A percentile compares a stretch with the other conserved stretches of the same genome.
Conservation (phyloP, 108 stramenopile genomes). For the Cyclotella choctawhatcheeana region DNA sequence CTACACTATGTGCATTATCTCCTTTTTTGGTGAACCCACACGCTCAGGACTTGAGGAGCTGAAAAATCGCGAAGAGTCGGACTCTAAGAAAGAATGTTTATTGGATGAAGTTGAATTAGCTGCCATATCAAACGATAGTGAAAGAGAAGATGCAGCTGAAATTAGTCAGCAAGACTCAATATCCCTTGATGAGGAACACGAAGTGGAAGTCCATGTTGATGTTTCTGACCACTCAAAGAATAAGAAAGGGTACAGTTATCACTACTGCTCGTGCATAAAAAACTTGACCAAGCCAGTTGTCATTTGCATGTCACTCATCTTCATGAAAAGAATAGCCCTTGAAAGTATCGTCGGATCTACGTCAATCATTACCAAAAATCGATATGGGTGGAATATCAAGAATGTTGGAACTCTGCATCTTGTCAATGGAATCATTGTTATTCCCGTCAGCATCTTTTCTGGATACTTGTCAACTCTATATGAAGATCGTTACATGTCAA, state of each 20-base stretch:
- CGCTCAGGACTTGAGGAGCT: conserved; percentile 66
- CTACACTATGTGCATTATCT: conserved; percentile 35
- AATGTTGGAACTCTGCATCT: conserved; percentile 46
- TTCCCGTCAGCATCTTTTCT: conserved; percentile 39
- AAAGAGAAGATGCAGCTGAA: not conserved
- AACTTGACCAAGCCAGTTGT: conserved; percentile 48
- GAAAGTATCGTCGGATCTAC: conserved; percentile 51
- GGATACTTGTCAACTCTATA: conserved; percentile 42
- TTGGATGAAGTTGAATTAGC: conserved; percentile 17
- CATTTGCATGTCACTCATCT: conserved; percentile 54
- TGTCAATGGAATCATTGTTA: conserved; percentile 49
- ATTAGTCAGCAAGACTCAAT: conserved; percentile 15
- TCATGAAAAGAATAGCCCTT: conserved; percentile 47
- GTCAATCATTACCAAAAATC: conserved; percentile 49
- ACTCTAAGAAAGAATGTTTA: conserved; percentile 19
- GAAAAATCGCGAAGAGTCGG: conserved; percentile 29
- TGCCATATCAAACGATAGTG: not conserved
- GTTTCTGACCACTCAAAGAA: not conserved
- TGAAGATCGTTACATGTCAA: conserved; percentile 41
- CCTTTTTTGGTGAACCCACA: conserved; percentile 58
- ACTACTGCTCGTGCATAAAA: conserved; percentile 32
- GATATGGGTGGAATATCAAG: conserved; percentile 49
- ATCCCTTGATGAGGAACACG: conserved; percentile 1
- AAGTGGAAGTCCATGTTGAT: not conserved
- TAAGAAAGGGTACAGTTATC: not conserved